These are phyloP conservation scores for Stellera chamaejasme DNA, from an alignment of 345 rosid species.

Conservation along the genomic window DNA sequence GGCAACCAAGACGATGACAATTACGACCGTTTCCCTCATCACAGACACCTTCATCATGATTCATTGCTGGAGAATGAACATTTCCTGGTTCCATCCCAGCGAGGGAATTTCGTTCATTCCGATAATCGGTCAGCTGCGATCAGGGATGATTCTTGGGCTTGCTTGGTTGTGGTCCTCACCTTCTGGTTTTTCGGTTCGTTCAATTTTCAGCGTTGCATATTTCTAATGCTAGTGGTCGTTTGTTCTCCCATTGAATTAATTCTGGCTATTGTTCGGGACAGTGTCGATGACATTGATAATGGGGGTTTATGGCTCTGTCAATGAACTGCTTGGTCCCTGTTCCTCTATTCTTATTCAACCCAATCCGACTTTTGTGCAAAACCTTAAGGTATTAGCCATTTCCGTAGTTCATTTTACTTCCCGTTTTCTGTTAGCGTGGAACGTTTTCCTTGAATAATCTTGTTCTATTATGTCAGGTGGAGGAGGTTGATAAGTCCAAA, in stretches of 20 bases:
- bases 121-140: conserved; percentile 30
- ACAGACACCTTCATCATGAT: conserved; percentile 20
- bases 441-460: conserved; percentile 1
- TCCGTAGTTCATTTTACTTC: background rate
- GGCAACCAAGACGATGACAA: conserved; percentile 44
- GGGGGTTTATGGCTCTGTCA: conserved; percentile 78
- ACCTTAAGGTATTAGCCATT: conserved; percentile 44
- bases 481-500: conserved; percentile 41
- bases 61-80: conserved; percentile 46
- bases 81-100: conserved; percentile 19
- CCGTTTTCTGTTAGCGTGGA: background rate
- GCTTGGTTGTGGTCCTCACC: conserved; percentile 73
- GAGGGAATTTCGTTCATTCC: conserved; percentile 20
- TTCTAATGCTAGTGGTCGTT: background rate
- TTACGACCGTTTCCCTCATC: conserved; percentile 21
- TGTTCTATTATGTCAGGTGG: conserved; percentile 39
- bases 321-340: conserved; percentile 58
- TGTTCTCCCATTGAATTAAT: background rate
- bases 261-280: conserved; percentile 19
- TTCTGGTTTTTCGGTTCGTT: conserved; percentile 85
- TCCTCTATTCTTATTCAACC: conserved; percentile 62
- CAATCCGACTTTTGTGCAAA: conserved; percentile 69
- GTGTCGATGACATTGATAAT: conserved; percentile 84
- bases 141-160: conserved; percentile 79
- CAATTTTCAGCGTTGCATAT: background rate